Base-by-base conservation (phyloP, 352 stramenopile genomes). In the Pythium sukuiense region DNA sequence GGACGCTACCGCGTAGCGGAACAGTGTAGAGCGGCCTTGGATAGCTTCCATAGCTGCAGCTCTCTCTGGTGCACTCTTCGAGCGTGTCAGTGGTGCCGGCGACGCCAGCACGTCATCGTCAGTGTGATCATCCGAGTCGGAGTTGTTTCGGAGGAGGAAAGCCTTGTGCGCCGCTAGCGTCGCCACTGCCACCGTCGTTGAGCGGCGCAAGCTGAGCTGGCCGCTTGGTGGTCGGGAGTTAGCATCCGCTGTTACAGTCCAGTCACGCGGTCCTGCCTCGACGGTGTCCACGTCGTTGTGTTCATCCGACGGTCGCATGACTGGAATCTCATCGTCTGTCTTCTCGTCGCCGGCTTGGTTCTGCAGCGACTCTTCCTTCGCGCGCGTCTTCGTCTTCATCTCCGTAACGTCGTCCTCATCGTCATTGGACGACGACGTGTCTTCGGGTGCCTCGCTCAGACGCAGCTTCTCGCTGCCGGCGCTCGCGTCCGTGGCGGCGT, bases 1-100 rank as follows among this genome's bases (percentile, higher is more conserved):
- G 1, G 81, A 76, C 1, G 82, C 87, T 16, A 69, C 26, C 6
- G 79, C 86, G 65, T 87, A 88, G 8, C 72, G 76, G 65, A 92
- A 89, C 41, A 77, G 73, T 55, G 85, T 75, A 39, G 85, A 73
- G 13, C 77, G 73, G 13, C 79, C 76, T 54, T 82, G 70, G 32
- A 90, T 90, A 12, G 81, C 84, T 49, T 89, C 69, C 12, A 89
- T 59, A 0, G 79, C 81, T 0, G 80, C 81, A 4, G 75, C 75
- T 33, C 80, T 80, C 55, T 82, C 76, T 27, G 79, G 78, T 54
- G 75, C 85, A 72, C 81, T 90, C 67, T 86, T 76, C 30, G 81
- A 85, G 9, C 83, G 81, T 55, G 59, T 70, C 5, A 87, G 65
- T 5, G 29, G 20, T n/a, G 50, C 14, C 3, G 35, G 45, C 16